Conservation (phyloP, 2,329 filamentous ascomycete species). For the Dothideomycetes sp. region DNA sequence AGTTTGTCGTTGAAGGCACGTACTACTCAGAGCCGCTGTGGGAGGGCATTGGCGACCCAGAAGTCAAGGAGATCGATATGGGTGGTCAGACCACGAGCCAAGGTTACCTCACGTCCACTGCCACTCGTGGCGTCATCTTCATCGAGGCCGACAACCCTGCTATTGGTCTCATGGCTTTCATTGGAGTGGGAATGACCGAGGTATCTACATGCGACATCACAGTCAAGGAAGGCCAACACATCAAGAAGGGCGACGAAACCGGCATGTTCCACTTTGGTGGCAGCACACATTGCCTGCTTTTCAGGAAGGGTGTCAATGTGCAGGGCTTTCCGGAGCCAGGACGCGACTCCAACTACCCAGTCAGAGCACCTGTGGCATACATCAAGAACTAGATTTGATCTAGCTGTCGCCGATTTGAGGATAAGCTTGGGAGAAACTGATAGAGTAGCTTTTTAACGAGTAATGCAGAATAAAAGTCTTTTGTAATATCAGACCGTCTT, state of each 20-base stretch:
- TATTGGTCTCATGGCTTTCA: conserved; percentile 59
- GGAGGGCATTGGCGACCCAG: conserved; percentile 30
- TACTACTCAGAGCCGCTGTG: conserved; percentile 55
- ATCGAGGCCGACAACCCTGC: conserved; percentile 57
- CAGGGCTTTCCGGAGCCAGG: conserved; percentile 23
- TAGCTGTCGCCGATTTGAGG: background rate
- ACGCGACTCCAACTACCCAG: conserved; percentile 25
- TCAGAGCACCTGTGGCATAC: conserved; percentile 9
- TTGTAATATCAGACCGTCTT: background rate
- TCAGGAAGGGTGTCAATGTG: conserved; percentile 44
- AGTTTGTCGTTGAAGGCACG: conserved; percentile 50
- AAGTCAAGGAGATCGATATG: conserved; percentile 28
- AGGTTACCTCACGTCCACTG: conserved; percentile 56
- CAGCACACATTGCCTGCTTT: conserved; percentile 57
- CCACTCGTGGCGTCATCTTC: conserved; percentile 58
- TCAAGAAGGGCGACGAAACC: conserved; percentile 59
- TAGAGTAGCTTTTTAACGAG: too few relatives aligned
- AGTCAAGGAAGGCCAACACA: conserved; percentile 51
- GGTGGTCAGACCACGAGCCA: conserved; percentile 39
- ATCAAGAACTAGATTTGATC: background rate
- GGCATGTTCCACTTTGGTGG: conserved; percentile 80
- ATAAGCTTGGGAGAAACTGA: too few relatives aligned
- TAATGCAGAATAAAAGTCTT: background rate
- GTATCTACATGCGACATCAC: conserved; percentile 62
- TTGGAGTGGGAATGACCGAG: conserved; percentile 67